Evolutionary conservation across 2,329 filamentous ascomycete genomes (phyloP), one percentile per base, ranked within the genome.

Genomic region (Pseudogymnoascus verrucosus): DNA sequence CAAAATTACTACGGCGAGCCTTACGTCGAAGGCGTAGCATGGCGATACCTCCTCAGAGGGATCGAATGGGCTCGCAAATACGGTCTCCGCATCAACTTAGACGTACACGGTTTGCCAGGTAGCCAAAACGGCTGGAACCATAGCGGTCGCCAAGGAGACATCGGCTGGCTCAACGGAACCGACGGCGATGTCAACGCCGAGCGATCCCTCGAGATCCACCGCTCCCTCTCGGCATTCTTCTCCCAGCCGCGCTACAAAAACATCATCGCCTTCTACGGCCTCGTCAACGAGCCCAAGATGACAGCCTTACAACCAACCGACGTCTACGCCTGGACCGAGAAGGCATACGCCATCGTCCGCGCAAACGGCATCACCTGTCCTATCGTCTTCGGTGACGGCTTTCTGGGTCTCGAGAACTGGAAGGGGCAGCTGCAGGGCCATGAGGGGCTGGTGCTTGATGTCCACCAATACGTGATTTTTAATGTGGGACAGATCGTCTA

Each of bases 81-180:
- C 74, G 95, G 95, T 0, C 79, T 99, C 4, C 89, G 95, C 1
- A 86, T 99, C 42, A 98, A 98, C 67, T 84, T 99, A 3, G 95
- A 99, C 74, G 78, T 97, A 4, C 95, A 99, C 76, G 92, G 84
- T n/a, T 80, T 95, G 0, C 93, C 93, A 0, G 95, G 95, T 0
- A 93, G 89, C 65, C 95, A 98, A 73, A 99, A 99, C 71, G 95
- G 95, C 1, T 98, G 93, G 93, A 97, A 97, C 71, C 95, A 99
- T 75, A 96, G 90, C 69, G 95, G 95, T 0, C 85, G 87, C 8
- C 88, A 89, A 73, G 93, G 95, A 1, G 66, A 77, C 1, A 93
- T 98, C 67, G 82, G 85, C 26, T 99, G 95, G 95, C 78, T 98
- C 40, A 95, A 95, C 70, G 95, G 95, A n/a, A 89, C 90, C 0